These are phyloP conservation scores for Phytophthora rubi DNA, from an alignment of 352 stramenopile genomes.

Conservation along the genomic window DNA sequence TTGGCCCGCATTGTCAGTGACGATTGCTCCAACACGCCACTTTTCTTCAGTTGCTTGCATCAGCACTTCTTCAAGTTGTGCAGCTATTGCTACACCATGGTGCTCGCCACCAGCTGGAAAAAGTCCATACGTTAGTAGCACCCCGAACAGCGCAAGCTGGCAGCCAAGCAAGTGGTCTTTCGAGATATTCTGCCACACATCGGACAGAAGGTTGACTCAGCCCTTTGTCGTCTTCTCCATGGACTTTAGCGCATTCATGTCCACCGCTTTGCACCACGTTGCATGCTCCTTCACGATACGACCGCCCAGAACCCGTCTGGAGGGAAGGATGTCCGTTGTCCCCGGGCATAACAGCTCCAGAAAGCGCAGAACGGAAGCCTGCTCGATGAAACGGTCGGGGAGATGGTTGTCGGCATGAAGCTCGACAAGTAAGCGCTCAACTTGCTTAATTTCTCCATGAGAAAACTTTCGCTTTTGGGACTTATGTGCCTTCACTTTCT, in stretches of 20 bases:
- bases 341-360: no score
- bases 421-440: no score
- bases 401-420: no score
- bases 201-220: slow-evolving; percentile 14
- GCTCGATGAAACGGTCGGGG: no score
- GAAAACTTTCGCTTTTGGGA: no score
- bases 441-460: no score
- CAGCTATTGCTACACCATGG: slow-evolving; percentile 9
- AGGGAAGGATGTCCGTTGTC: no score
- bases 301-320: no score
- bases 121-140: neutral
- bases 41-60: neutral
- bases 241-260: neutral
- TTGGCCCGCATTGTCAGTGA: slow-evolving; percentile 12
- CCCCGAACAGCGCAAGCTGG: slow-evolving; percentile 5
- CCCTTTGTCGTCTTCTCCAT: neutral
- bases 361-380: no score
- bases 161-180: slow-evolving; percentile 8
- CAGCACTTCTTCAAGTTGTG: slow-evolving; percentile 6
- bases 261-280: no score
- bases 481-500: no score
- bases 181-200: slow-evolving; percentile 10
- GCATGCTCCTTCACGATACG: no score
- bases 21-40: slow-evolving; percentile 12
- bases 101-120: slow-evolving; percentile 1